A percentile compares a stretch with the other conserved stretches of the same genome.
phyloP scores from a whole-genome alignment of 2,329 filamentous ascomycete species.

The Xenosphaeropsis pyriputrescens region DNA sequence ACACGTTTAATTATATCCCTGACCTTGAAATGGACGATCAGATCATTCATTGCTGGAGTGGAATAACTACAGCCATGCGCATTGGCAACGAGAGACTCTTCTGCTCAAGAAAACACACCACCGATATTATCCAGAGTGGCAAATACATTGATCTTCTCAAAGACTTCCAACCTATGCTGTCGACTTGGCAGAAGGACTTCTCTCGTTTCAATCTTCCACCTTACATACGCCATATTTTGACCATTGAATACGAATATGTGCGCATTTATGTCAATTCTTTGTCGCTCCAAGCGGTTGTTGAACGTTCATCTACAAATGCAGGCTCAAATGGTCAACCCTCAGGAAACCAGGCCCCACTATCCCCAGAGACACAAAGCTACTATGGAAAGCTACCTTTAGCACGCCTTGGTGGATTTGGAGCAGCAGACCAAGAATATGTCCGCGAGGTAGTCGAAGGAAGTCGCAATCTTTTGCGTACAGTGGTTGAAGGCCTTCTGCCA shows the following conservation, averaged over 20 bases:
- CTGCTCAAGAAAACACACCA: conserved; percentile 73
- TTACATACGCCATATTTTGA: conserved; percentile 61
- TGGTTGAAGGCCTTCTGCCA: conserved; percentile 62
- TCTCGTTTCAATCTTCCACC: conserved; percentile 57
- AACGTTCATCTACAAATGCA: conserved; percentile 72
- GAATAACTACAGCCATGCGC: conserved; percentile 86
- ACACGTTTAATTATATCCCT: conserved; percentile 49
- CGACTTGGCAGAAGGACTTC: conserved; percentile 69
- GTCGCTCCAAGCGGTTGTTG: conserved; percentile 85
- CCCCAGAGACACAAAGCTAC: conserved; percentile 49
- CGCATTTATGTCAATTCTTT: conserved; percentile 91
- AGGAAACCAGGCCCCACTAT: conserved; percentile 27
- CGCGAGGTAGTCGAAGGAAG: conserved; percentile 66
- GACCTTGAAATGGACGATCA: conserved; percentile 53
- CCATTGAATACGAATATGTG: conserved; percentile 92
- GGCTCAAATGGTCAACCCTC: conserved; percentile 24
- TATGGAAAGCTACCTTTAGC: conserved; percentile 49
- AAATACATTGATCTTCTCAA: conserved; percentile 71
- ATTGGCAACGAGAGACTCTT: conserved; percentile 82
- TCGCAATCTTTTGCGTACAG: conserved; percentile 60
- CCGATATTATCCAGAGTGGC: conserved; percentile 74
- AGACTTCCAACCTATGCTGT: conserved; percentile 65
- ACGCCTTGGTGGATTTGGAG: conserved; percentile 46
- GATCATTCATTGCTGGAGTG: conserved; percentile 80
- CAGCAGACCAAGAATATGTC: conserved; percentile 58